Base-by-base conservation (phyloP, 1,284 basidiomycete genomes). In the Apiotrichum porosum region DNA sequence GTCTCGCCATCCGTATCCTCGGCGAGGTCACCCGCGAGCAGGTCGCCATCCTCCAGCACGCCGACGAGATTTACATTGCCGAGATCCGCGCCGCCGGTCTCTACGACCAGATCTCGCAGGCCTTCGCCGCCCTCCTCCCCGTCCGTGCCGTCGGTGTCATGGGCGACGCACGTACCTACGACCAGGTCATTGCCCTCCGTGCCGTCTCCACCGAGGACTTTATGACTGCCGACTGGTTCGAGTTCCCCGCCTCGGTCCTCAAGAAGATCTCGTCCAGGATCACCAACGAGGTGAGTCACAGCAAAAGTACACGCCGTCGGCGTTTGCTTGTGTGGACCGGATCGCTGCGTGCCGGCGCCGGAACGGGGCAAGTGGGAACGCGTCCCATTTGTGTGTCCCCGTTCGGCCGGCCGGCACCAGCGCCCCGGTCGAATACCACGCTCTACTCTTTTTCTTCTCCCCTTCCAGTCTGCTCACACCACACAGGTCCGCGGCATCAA, bases 171-270 rank as follows among this genome's bases (percentile, higher is more conserved):
- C 80, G 95, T 69, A 99, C 95, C 13, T 98, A 98, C 66, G 93
- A 98, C 66, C 94, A 97, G 79, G 88, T 85, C 41, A 67, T 94
- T 52, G 87, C 88, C 1, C 77, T 97, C 42, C 82, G 92, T 49
- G 92, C 92, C 21, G 92, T 97, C 15, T 84, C 88, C 65, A 85
- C 88, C 14, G 90, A 95, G 69, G 92, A 95, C 73, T 95, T 95
- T 68, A 97, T 95, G 92, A 95, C 92, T 9, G 92, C 92, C 28
- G 91, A 95, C 72, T 95, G 92, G 86, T 93, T 87, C 76, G 84
- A 89, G 23, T 99, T 98, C 80, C 92, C 94, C n/a, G 77, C 89
- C 18, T 85, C 87, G 37, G 85, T 98, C 17, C 76, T 99, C 51
- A 83, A 86, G 61, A 84, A 85, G 63, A 92, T 98, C 62, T 97